A percentile compares a stretch with the other conserved stretches of the same genome.
Evolutionary conservation across 148 eudicot species (phyloP).

Genomic region (Bassia scoparia): DNA sequence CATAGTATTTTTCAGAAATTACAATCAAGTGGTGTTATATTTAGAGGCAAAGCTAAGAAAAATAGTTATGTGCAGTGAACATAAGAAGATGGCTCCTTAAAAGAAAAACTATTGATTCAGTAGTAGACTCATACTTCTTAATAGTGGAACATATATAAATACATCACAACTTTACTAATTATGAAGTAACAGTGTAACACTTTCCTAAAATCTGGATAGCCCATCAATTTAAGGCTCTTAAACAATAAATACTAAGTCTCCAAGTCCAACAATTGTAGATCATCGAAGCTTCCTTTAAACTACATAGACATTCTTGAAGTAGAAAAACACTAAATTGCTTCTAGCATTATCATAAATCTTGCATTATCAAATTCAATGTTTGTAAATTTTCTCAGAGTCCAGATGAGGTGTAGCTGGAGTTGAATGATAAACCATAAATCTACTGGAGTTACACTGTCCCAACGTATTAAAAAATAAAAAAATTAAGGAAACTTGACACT

Average conservation of each 20-base stretch:
- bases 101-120: background rate
- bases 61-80: background rate
- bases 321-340: too few relatives aligned
- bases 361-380: too few relatives aligned
- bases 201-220: conserved; percentile 8
- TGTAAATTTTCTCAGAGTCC: too few relatives aligned
- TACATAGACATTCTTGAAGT: background rate
- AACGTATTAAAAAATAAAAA: too few relatives aligned
- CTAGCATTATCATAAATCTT: too few relatives aligned
- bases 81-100: background rate
- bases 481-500: too few relatives aligned
- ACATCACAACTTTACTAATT: background rate
- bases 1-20: background rate
- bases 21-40: background rate
- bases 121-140: background rate
- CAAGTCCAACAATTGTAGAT: background rate
- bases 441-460: too few relatives aligned
- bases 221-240: conserved; percentile 23
- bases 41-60: background rate
- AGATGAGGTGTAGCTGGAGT: too few relatives aligned
- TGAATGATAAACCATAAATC: too few relatives aligned
- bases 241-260: background rate
- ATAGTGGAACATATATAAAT: too few relatives aligned
- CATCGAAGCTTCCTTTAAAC: background rate
- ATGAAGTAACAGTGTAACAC: too few relatives aligned